Percentiles rank a stretch among this genome's conserved stretches.
phyloP scores from a whole-genome alignment of 495 filamentous ascomycete species.

The Symbiotaphrina buchneri region DNA sequence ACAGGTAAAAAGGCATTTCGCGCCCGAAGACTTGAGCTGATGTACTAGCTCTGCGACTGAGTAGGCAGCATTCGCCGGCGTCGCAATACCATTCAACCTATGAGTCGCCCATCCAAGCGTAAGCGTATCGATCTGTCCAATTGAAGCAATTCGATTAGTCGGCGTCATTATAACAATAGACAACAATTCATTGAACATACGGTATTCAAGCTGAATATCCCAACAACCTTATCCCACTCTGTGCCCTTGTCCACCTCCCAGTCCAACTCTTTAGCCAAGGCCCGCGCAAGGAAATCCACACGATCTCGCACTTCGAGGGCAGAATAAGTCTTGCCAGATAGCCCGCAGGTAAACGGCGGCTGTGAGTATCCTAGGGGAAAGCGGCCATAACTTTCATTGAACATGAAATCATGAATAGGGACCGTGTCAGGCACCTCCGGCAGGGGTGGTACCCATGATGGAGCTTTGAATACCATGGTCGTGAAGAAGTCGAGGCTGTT shows the following conservation, averaged over 20 bases:
- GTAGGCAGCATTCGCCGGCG: slow-evolving; percentile 72
- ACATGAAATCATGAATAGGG: slow-evolving; percentile 60
- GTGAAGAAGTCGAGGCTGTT: no score
- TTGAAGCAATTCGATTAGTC: not conserved
- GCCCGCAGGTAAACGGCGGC: slow-evolving; percentile 63
- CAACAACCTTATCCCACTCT: slow-evolving; percentile 73
- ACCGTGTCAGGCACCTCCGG: slow-evolving; percentile 53
- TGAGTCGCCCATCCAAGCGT: slow-evolving; percentile 58
- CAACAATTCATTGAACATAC: slow-evolving; percentile 20
- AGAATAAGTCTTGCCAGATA: slow-evolving; percentile 52
- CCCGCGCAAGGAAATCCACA: slow-evolving; percentile 45
- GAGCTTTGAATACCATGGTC: slow-evolving; percentile 61
- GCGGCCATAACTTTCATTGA: slow-evolving; percentile 49
- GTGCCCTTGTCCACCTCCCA: slow-evolving; percentile 54
- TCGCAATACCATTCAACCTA: slow-evolving; percentile 48
- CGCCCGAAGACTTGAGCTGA: slow-evolving; percentile 53
- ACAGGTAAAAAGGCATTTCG: slow-evolving; percentile 64
- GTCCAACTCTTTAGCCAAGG: slow-evolving; percentile 45
- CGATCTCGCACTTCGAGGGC: slow-evolving; percentile 40
- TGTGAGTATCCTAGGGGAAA: slow-evolving; percentile 35
- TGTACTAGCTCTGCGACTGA: slow-evolving; percentile 51
- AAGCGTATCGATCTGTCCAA: slow-evolving; percentile 53
- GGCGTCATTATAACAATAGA: not conserved
- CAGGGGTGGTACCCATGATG: slow-evolving; percentile 44
- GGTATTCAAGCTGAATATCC: slow-evolving; percentile 60